Evolutionary conservation across 1,139 yeast species (phyloP).

Genomic region (Blastobotrys serpentis): DNA sequence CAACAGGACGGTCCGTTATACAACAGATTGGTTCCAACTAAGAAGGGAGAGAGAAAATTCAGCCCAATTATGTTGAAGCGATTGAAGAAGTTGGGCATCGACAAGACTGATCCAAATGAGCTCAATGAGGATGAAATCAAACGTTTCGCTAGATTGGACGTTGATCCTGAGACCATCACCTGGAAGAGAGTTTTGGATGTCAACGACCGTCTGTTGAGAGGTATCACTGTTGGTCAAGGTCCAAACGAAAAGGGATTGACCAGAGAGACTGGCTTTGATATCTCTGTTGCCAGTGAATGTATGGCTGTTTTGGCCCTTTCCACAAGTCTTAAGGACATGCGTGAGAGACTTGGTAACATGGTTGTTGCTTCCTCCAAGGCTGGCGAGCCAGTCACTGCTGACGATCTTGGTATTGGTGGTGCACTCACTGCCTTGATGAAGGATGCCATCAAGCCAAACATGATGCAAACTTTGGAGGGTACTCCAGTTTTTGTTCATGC

Average conservation of each 20-base stretch:
- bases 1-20: constrained; percentile 86
- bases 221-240: constrained; percentile 88
- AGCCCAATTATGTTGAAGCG: constrained; percentile 78
- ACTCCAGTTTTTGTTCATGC: constrained; percentile 98
- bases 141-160: constrained; percentile 80
- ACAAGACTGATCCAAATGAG: constrained; percentile 76
- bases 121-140: constrained; percentile 77
- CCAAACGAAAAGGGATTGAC: constrained; percentile 91
- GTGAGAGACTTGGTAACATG: constrained; percentile 86
- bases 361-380: constrained; percentile 80
- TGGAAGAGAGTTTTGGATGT: constrained; percentile 97
- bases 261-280: constrained; percentile 92
- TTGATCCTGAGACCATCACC: constrained; percentile 90
- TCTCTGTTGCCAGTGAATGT: constrained; percentile 95
- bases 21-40: constrained; percentile 78
- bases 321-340: constrained; percentile 77
- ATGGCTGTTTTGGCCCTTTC: constrained; percentile 97
- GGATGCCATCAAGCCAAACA: constrained; percentile 95
- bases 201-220: constrained; percentile 91
- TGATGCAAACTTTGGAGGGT: constrained; percentile 98
- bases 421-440: constrained; percentile 93
- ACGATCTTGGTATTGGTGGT: constrained; percentile 96
- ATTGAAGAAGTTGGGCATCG: constrained; percentile 74
- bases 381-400: constrained; percentile 92
- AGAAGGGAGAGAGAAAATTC: constrained; percentile 63